Percentiles rank a stretch among this genome's conserved stretches.
Evolutionary conservation across 1,284 basidiomycete genomes (phyloP).

Genomic region (Heterobasidion irregulare): DNA sequence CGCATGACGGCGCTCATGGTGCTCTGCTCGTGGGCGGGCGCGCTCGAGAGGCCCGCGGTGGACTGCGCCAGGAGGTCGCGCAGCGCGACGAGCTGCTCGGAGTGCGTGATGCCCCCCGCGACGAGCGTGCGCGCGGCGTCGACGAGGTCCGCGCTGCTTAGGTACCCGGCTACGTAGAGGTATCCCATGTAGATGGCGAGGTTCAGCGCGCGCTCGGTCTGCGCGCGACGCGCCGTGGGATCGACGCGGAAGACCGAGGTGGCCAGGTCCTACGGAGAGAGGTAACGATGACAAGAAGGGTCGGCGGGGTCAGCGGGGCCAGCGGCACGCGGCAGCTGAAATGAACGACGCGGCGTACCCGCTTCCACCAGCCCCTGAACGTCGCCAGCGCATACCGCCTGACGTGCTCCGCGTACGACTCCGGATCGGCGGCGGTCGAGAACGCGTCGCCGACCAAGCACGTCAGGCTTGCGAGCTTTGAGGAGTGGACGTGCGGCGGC

Average conservation of each 20-base stretch:
- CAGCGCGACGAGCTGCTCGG: not conserved
- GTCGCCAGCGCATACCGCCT: slow-evolving; percentile 1
- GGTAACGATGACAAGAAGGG: too few species aligned
- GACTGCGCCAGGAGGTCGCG: not conserved
- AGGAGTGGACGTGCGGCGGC: not conserved
- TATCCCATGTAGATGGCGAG: not conserved
- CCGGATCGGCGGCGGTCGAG: not conserved
- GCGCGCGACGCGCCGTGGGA: not conserved
- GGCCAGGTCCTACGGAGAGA: not conserved
- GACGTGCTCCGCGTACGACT: not conserved
- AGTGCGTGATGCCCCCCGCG: not conserved
- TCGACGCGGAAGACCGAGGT: not conserved
- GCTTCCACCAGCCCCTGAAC: slow-evolving; percentile 3
- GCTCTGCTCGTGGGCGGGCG: not conserved
- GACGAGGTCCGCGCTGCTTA: not conserved
- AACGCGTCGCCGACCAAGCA: not conserved
- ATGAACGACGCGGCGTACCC: not conserved
- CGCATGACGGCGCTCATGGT: not conserved
- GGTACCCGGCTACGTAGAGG: not conserved
- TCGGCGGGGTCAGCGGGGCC: too few species aligned
- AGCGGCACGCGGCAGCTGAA: not conserved
- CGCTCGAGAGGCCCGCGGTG: not conserved
- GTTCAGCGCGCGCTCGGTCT: not conserved
- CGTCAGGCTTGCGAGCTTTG: not conserved
- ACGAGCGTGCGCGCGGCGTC: not conserved